These are phyloP conservation scores for Inga leiocalycina DNA, from an alignment of 306 rosid species.

Conservation along the genomic window DNA sequence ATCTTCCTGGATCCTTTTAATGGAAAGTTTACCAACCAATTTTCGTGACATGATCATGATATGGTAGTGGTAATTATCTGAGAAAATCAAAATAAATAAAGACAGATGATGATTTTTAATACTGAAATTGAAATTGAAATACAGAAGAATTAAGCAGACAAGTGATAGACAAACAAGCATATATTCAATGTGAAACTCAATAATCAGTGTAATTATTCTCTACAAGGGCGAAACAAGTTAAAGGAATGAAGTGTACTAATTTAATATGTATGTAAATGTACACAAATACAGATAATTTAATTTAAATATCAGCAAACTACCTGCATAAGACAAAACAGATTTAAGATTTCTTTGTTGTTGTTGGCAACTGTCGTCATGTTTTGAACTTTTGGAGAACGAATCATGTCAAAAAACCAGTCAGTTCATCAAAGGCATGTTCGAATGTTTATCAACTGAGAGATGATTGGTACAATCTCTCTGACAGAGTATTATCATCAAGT, in stretches of 20 bases:
- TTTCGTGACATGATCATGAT: conserved; percentile 59
- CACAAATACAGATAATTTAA: neutral
- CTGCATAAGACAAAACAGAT: neutral
- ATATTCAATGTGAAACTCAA: neutral
- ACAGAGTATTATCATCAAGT: neutral
- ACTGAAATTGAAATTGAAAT: neutral
- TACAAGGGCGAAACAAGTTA: neutral
- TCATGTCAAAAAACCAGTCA: neutral
- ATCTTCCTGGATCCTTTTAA: conserved; percentile 67
- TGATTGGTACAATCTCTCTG: neutral
- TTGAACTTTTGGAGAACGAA: conserved; percentile 11
- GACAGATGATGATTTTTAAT: conserved; percentile 16
- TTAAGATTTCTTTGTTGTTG: neutral
- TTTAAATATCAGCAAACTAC: neutral
- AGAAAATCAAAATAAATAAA: conserved; percentile 16
- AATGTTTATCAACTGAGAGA: conserved; percentile 18
- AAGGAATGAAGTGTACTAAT: neutral
- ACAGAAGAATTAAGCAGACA: neutral
- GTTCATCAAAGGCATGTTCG: conserved; percentile 6
- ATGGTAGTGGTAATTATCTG: conserved; percentile 79
- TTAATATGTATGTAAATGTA: conserved; percentile 2
- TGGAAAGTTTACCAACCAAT: conserved; percentile 74
- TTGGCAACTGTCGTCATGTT: conserved; percentile 21
- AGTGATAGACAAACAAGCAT: neutral
- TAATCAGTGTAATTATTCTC: neutral